A percentile compares a stretch with the other conserved stretches of the same genome.
phyloP scores from a whole-genome alignment of 1,284 basidiomycete genomes.

The Leccinum griseonigrum region DNA sequence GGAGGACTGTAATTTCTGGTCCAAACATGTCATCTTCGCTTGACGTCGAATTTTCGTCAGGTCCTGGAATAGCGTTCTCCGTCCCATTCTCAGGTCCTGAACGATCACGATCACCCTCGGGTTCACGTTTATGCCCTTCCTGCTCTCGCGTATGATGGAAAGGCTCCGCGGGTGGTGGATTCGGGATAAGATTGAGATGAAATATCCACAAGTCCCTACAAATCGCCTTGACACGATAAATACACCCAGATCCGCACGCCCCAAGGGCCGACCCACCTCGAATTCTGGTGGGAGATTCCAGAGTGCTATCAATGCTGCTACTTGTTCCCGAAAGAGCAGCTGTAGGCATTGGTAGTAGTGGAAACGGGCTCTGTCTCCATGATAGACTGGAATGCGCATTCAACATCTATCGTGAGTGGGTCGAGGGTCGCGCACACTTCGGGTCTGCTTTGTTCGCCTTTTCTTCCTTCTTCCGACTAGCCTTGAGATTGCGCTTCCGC shows the following conservation, averaged over 20 bases:
- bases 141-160: constrained; percentile 43
- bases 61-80: constrained; percentile 1
- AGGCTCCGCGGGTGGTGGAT: constrained; percentile 62
- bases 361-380: constrained; percentile 72
- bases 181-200: constrained; percentile 62
- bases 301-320: constrained; percentile 54
- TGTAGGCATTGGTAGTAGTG: constrained; percentile 83
- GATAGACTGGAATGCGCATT: constrained; percentile 58
- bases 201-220: constrained; percentile 83
- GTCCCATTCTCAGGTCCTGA: constrained; percentile 16
- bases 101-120: constrained; percentile 8
- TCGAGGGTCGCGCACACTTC: constrained; percentile 42
- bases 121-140: constrained; percentile 17
- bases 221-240: constrained; percentile 49
- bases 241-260: constrained; percentile 1
- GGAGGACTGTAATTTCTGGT: constrained; percentile 49
- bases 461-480: constrained; percentile 48
- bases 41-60: constrained; percentile 15
- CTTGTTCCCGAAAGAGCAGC: constrained; percentile 73
- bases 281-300: constrained; percentile 79
- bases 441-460: constrained; percentile 51
- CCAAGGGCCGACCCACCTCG: constrained; percentile 53
- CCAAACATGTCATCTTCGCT: constrained; percentile 36
- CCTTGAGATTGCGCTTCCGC: constrained; percentile 62
- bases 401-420: background rate